These are phyloP conservation scores for Backusella sp. DNA, from an alignment of 192 early-diverging fungal genomes.

Conservation along the genomic window DNA sequence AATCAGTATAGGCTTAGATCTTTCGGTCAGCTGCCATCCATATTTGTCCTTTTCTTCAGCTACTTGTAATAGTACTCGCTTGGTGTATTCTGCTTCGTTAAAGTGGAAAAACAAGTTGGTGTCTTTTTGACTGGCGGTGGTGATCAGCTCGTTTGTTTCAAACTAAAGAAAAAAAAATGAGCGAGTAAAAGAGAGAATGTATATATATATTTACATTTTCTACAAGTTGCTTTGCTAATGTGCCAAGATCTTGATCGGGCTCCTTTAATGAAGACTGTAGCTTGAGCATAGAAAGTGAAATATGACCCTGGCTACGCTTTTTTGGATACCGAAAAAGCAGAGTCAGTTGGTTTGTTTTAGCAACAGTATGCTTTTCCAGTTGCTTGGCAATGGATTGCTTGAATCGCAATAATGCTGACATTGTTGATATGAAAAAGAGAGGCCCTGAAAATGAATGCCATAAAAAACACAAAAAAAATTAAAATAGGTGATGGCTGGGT, in stretches of 20 bases:
- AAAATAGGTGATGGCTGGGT: background rate
- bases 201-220: background rate
- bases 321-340: conserved; percentile 1
- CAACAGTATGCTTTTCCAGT: background rate
- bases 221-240: background rate
- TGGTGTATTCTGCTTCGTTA: conserved; percentile 44
- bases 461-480: background rate
- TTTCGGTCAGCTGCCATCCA: conserved; percentile 51
- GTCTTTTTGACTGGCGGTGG: conserved; percentile 47
- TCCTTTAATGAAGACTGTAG: background rate
- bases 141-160: conserved; percentile 45
- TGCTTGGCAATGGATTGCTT: conserved; percentile 13
- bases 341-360: background rate
- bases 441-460: background rate
- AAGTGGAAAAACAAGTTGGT: conserved; percentile 70
- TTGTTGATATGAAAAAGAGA: background rate
- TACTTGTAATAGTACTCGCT: conserved; percentile 53
- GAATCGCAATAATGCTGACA: conserved; percentile 10
- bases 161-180: conserved; percentile 31
- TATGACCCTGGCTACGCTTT: background rate
- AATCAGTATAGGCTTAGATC: conserved; percentile 57
- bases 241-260: background rate
- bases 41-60: conserved; percentile 45
- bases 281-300: conserved; percentile 2
- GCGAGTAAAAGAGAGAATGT: background rate